A percentile compares a stretch with the other conserved stretches of the same genome.
Conservation (phyloP, 495 filamentous ascomycete genomes). For the Talaromyces adpressus region DNA sequence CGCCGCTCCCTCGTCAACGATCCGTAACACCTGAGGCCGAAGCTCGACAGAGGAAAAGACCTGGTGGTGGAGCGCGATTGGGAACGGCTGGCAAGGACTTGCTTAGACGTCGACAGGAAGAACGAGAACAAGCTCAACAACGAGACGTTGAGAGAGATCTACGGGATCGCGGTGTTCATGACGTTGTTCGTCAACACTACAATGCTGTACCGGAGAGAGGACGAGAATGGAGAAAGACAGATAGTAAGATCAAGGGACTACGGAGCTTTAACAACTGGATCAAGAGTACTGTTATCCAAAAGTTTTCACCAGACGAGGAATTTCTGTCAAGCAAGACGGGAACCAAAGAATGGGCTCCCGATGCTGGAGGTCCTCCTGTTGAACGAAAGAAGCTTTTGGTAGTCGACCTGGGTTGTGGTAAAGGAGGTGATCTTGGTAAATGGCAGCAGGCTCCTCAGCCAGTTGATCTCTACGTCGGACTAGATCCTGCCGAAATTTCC, state of each 20-base stretch:
- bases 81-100: conserved; percentile 61
- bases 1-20: conserved; percentile 26
- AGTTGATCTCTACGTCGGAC: conserved; percentile 82
- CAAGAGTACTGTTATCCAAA: conserved; percentile 93
- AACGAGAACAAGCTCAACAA: conserved; percentile 54
- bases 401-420: conserved; percentile 92
- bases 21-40: conserved; percentile 35
- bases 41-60: conserved; percentile 73
- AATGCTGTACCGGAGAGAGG: conserved; percentile 86
- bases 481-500: conserved; percentile 87
- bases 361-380: conserved; percentile 35
- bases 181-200: conserved; percentile 88
- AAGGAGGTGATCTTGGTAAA: conserved; percentile 91
- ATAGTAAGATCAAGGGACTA: conserved; percentile 87
- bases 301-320: conserved; percentile 83
- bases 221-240: conserved; percentile 88
- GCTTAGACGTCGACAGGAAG: conserved; percentile 57
- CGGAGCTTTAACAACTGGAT: conserved; percentile 98
- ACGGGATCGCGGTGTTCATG: conserved; percentile 56
- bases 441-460: conserved; percentile 86
- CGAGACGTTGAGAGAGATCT: conserved; percentile 43
- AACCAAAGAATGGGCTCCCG: conserved; percentile 44
- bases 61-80: conserved; percentile 74
- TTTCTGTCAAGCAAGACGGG: conserved; percentile 36
- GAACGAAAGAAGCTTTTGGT: conserved; percentile 58